phyloP scores from a whole-genome alignment of 1,139 yeast species.

The Debaryomyces psychrophilus region DNA sequence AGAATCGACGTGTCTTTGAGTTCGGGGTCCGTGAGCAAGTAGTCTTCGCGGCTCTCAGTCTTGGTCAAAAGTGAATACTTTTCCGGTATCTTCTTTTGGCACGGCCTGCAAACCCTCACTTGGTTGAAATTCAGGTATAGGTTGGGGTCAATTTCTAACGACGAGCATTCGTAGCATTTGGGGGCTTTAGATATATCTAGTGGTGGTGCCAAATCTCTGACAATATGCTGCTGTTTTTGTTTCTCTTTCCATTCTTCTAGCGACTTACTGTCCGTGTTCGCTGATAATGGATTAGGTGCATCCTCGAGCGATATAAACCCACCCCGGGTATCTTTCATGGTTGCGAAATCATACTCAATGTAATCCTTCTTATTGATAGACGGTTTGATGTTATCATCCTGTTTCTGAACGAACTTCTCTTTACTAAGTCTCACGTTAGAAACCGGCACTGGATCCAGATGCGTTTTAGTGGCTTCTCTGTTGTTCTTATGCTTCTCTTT shows the following conservation, averaged over 20 bases:
- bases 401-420: conserved; percentile 11
- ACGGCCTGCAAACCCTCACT: conserved; percentile 74
- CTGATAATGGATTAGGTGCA: conserved; percentile 18
- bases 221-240: conserved; percentile 47
- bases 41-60: conserved; percentile 94
- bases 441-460: conserved; percentile 1
- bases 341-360: conserved; percentile 89
- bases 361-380: conserved; percentile 65
- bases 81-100: conserved; percentile 75
- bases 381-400: conserved; percentile 29
- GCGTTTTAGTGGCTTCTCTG: conserved; percentile 30
- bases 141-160: conserved; percentile 77
- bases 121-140: conserved; percentile 67
- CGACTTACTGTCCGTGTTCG: conserved; percentile 40
- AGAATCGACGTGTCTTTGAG: conserved; percentile 68
- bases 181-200: conserved; percentile 72
- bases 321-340: conserved; percentile 85
- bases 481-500: conserved; percentile 37
- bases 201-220: conserved; percentile 68
- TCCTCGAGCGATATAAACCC: conserved; percentile 70
- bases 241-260: conserved; percentile 80
- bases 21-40: conserved; percentile 90
- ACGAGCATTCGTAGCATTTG: conserved; percentile 78
- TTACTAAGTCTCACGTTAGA: conserved; percentile 6
- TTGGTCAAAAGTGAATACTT: conserved; percentile 89